Conservation (phyloP, 805 yeast species). For the Starmerella bombicola region DNA sequence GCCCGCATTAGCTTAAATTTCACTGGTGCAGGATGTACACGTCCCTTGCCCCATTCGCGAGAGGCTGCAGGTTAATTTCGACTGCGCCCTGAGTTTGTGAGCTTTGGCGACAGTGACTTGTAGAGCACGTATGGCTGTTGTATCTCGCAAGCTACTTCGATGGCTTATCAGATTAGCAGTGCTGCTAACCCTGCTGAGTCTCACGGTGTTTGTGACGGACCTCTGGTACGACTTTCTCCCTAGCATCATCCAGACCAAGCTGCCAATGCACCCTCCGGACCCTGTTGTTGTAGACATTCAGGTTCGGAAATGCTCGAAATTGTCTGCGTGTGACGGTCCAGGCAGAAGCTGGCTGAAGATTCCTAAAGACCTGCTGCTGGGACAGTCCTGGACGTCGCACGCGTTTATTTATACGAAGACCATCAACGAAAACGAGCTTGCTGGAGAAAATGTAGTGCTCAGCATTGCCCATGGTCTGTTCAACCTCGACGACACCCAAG, state of each 20-base stretch:
- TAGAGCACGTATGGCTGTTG: conserved; percentile 1
- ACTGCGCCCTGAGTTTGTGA: too few relatives aligned
- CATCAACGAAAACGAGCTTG: conserved; percentile 25
- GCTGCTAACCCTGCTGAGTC: conserved; percentile 10
- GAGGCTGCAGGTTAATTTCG: too few relatives aligned
- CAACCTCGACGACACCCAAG: not conserved
- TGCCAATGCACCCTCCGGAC: conserved; percentile 35
- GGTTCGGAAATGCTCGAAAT: conserved; percentile 28
- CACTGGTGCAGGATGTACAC: too few relatives aligned
- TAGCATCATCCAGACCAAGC: conserved; percentile 26
- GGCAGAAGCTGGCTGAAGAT: conserved; percentile 33
- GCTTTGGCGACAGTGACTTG: too few relatives aligned
- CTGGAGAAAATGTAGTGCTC: conserved; percentile 27
- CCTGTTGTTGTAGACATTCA: conserved; percentile 35
- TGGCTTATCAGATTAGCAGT: conserved; percentile 11
- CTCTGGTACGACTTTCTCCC: conserved; percentile 31
- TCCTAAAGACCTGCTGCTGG: conserved; percentile 39
- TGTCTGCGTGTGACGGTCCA: conserved; percentile 8
- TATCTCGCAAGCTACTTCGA: conserved; percentile 9
- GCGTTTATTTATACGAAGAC: conserved; percentile 32
- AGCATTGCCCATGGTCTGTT: conserved; percentile 5
- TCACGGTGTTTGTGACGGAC: conserved; percentile 32
- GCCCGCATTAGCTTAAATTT: too few relatives aligned
- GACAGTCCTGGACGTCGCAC: conserved; percentile 34
- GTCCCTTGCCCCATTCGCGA: too few relatives aligned